Base-by-base conservation (phyloP, 768 basidiomycete genomes). In the Boletus tomentosulus region DNA sequence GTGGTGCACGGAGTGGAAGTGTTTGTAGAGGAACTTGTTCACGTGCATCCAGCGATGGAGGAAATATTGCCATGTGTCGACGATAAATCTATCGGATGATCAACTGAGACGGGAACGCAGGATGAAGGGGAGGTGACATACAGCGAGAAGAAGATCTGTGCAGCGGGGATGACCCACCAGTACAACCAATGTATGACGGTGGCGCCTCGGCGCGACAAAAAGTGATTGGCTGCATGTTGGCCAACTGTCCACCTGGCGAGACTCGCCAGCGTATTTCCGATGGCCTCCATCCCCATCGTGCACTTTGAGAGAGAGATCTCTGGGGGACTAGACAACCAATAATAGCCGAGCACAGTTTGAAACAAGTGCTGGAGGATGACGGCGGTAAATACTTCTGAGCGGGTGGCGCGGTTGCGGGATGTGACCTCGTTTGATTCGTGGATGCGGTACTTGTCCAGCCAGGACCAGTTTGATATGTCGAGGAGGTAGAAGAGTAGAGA, bases 41-140 rank as follows among this genome's bases (percentile, higher is more conserved):
- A 82, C 73, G 73, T 98, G 97, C 87, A 97, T 92, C 41, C 76
- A 71, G 37, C 96, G 92, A 67, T 99, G 97, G 19, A 92, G 76
- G 73, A 95, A 94, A 72, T 98, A 99, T 70, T 99, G 95, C 93
- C 93, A 98, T 31, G 94, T 94, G 74, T 99, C 97, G 61, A 98
- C 86, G 54, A 94, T 66, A 70, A 97, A 90, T 76, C 97, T 96
- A 24, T 19, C 24, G 37, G 22, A 3, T 8, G 38, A 15, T n/a
- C 44, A 30, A 45, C 9, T 38, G 53, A 50, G 54, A 49, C n/a
- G 19, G 4, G n/a, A 15, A 10, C 4, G 48, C 49, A 34, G 13
- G 13, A 50, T 35, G 39, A 13, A 39, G 24, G 13, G 25, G 25
- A 13, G 6, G 43, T 30, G 8, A 85, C 93, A 67, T 66, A 98